These are phyloP conservation scores for Eutypella sp. DNA, from an alignment of 2,329 filamentous ascomycete species.

Conservation along the genomic window DNA sequence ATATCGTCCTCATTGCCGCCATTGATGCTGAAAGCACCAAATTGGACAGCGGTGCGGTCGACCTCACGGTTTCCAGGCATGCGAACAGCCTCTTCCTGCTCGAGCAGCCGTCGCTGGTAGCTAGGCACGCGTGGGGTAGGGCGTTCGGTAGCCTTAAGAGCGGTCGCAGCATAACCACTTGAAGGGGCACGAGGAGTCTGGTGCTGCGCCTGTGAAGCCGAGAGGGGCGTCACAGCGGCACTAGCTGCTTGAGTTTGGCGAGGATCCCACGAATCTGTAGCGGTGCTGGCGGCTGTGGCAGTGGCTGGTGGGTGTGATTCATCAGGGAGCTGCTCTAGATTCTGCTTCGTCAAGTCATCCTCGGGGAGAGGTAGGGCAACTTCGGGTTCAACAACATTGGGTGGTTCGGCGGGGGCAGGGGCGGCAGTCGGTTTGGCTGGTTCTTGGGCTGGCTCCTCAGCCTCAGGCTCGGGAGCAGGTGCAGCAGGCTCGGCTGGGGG, in stretches of 20 bases:
- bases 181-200: constrained; percentile 53
- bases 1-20: constrained; percentile 82
- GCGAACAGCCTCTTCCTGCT: constrained; percentile 95
- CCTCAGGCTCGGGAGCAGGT: constrained; percentile 33
- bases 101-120: constrained; percentile 80
- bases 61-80: constrained; percentile 97
- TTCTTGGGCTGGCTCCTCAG: constrained; percentile 30
- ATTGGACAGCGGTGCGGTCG: constrained; percentile 88
- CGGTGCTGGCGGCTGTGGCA: constrained; percentile 81
- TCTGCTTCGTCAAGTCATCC: constrained; percentile 83
- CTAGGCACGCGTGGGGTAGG: constrained; percentile 65
- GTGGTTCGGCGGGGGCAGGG: constrained; percentile 26
- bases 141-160: constrained; percentile 69
- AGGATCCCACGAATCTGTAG: constrained; percentile 79
- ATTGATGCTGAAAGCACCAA: constrained; percentile 89
- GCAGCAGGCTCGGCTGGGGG: constrained; percentile 36
- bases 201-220: constrained; percentile 58
- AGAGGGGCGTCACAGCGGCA: constrained; percentile 62
- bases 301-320: constrained; percentile 71
- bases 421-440: constrained; percentile 21
- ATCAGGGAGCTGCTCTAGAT: constrained; percentile 87
- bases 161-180: constrained; percentile 74
- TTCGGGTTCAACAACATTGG: constrained; percentile 43
- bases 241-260: constrained; percentile 48
- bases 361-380: constrained; percentile 62